Evolutionary conservation across 1,139 yeast genomes (phyloP), one percentile per base, ranked within the genome.

Genomic region (Taiozyma sp.): DNA sequence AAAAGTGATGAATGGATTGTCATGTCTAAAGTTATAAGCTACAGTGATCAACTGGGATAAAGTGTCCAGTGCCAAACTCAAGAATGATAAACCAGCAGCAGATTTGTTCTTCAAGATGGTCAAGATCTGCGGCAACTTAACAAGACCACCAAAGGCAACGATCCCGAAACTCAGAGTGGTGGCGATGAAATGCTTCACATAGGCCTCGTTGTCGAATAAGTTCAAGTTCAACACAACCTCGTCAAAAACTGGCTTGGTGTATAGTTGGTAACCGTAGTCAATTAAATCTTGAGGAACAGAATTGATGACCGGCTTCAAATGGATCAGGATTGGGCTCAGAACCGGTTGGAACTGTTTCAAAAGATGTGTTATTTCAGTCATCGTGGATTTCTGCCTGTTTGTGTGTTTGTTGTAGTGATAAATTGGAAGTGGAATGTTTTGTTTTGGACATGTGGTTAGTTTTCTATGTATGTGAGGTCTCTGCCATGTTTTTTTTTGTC

Each of bases 1-100:
- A 57, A 71, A 75, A 14, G 75, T 66, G 49, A 69, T 61, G 50
- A 75, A 73, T n/a, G 74, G 70, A 51, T 70, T 69, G 19, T 66
- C 61, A 45, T 62, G 60, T 51, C 77, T 68, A 54, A 68, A 67
- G 57, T 71, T 72, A 58, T 73, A 75, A 8, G 74, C 68, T 32
- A 72, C 66, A 45, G 71, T 65, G 47, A 74, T 65, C 48, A 72
- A 52, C 53, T 71, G 69, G 24, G 71, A 62, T 4, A 69, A 50
- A 2, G 75, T 68, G 58, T 75, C 79, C 49, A 74, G 61, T 14
- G 67, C 47, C 49, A 62, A 66, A 40, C 68, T 58, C 22, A 69
- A 22, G 44, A 73, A 59, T 45, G 77, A 66, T 40, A 70, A 61
- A 8, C 73, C 74, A 30, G 51, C 61, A 16, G 70, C 68, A 1